Evolutionary conservation across 768 basidiomycete species (phyloP).

Genomic region (Suillus clintonianus): DNA sequence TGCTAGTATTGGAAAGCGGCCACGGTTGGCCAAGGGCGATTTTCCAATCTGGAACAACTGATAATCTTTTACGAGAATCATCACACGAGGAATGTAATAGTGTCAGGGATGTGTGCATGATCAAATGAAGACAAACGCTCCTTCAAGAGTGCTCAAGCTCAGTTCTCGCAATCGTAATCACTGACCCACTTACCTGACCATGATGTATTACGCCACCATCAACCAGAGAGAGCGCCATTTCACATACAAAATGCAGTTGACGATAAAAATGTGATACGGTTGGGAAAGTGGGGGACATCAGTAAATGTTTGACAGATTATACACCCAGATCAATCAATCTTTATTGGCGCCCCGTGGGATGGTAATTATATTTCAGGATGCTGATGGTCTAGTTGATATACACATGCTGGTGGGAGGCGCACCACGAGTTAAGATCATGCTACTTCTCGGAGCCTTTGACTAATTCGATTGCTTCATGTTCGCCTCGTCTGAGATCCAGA

Average conservation of each 20-base stretch:
- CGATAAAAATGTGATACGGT: neutral
- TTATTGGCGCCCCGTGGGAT: neutral
- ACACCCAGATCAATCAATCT: neutral
- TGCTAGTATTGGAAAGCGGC: too few relatives aligned
- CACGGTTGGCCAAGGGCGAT: too few relatives aligned
- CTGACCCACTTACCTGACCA: too few relatives aligned
- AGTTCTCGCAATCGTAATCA: too few relatives aligned
- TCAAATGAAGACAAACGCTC: too few relatives aligned
- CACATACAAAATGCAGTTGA: neutral
- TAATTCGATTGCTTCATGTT: neutral
- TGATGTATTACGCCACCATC: too few relatives aligned
- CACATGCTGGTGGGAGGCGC: slow-evolving; percentile 1
- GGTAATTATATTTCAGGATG: neutral
- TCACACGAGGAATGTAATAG: too few relatives aligned
- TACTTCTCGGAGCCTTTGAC: neutral
- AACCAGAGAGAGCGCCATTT: too few relatives aligned
- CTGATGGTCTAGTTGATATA: neutral
- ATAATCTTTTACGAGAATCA: too few relatives aligned
- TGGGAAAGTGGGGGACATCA: neutral
- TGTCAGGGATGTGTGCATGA: too few relatives aligned
- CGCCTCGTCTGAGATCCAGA: neutral
- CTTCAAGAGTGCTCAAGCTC: too few relatives aligned
- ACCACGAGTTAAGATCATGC: neutral
- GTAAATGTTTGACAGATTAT: neutral
- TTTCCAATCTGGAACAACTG: too few relatives aligned